These are phyloP conservation scores for Sporormia fimetaria DNA, from an alignment of 495 filamentous ascomycete species.

Conservation along the genomic window DNA sequence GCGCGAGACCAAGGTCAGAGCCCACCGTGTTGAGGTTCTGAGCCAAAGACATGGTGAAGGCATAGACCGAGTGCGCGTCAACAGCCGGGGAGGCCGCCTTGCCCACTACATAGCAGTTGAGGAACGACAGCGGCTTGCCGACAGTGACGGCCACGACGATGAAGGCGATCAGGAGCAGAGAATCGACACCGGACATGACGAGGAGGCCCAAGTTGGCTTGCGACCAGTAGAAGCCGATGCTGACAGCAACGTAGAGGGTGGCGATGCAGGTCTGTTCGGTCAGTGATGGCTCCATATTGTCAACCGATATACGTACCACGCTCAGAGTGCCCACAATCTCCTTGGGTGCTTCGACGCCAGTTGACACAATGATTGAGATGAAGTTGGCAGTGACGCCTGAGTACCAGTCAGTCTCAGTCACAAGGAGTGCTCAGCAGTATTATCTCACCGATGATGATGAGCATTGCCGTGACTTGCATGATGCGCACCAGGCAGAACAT, in stretches of 20 bases:
- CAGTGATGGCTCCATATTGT: background rate
- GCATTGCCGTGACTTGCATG: conserved; percentile 59
- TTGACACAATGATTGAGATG: conserved; percentile 61
- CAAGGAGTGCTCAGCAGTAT: too few relatives aligned
- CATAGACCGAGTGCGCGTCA: conserved; percentile 30
- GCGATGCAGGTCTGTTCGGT: conserved; percentile 56
- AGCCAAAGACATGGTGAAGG: conserved; percentile 29
- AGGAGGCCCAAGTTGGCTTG: conserved; percentile 59
- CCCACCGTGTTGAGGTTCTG: conserved; percentile 36
- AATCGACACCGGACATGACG: conserved; percentile 52
- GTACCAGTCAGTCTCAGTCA: too few relatives aligned
- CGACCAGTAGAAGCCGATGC: conserved; percentile 65
- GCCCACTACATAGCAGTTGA: conserved; percentile 51
- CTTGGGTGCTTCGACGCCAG: conserved; percentile 50
- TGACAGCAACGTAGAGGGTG: conserved; percentile 63
- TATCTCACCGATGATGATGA: conserved; percentile 72
- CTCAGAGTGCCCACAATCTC: conserved; percentile 67
- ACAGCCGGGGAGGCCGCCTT: conserved; percentile 18
- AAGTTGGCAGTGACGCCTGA: conserved; percentile 74
- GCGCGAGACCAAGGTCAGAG: conserved; percentile 39
- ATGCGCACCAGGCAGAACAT: conserved; percentile 64
- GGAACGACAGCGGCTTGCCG: conserved; percentile 68
- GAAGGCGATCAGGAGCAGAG: conserved; percentile 55
- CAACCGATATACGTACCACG: conserved; percentile 49
- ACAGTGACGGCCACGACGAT: conserved; percentile 59